Percentiles rank a stretch among this genome's conserved stretches.
phyloP scores from a whole-genome alignment of 1,284 basidiomycete genomes.

The Moesziomyces antarcticus region DNA sequence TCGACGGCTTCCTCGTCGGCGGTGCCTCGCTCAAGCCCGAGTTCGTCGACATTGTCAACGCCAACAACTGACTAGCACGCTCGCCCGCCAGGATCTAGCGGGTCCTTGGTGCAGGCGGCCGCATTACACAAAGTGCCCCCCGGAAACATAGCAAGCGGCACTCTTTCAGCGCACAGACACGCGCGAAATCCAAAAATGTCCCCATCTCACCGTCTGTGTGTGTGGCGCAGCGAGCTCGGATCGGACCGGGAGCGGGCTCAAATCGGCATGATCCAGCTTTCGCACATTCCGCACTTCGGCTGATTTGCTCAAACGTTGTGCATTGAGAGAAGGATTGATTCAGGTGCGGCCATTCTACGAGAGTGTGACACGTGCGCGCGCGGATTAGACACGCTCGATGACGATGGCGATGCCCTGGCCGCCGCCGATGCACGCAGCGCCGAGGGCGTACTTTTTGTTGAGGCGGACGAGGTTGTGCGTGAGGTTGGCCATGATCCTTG shows the following conservation, averaged over 20 bases:
- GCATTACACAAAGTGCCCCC: neutral
- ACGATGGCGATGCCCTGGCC: slow-evolving; percentile 70
- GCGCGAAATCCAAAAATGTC: too few species aligned
- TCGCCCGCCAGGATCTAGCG: slow-evolving; percentile 36
- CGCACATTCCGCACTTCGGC: neutral
- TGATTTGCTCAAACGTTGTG: neutral
- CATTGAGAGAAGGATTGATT: neutral
- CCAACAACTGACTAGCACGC: slow-evolving; percentile 59
- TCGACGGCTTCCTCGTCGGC: slow-evolving; percentile 99
- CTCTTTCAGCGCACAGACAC: too few species aligned
- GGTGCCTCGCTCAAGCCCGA: slow-evolving; percentile 98
- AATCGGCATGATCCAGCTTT: neutral
- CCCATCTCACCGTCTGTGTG: neutral
- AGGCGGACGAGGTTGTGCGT: slow-evolving; percentile 72
- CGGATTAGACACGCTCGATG: slow-evolving; percentile 64
- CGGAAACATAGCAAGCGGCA: neutral
- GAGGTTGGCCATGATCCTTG: slow-evolving; percentile 72
- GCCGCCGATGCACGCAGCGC: slow-evolving; percentile 72
- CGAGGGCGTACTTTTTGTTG: slow-evolving; percentile 72
- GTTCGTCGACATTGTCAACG: slow-evolving; percentile 82
- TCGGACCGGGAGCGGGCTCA: neutral
- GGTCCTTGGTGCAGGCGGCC: neutral
- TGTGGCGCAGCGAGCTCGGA: neutral
- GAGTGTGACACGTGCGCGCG: neutral
- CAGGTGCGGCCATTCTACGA: neutral